These are phyloP conservation scores for Cicer chorassanicum DNA, from an alignment of 306 rosid species.

Conservation along the genomic window DNA sequence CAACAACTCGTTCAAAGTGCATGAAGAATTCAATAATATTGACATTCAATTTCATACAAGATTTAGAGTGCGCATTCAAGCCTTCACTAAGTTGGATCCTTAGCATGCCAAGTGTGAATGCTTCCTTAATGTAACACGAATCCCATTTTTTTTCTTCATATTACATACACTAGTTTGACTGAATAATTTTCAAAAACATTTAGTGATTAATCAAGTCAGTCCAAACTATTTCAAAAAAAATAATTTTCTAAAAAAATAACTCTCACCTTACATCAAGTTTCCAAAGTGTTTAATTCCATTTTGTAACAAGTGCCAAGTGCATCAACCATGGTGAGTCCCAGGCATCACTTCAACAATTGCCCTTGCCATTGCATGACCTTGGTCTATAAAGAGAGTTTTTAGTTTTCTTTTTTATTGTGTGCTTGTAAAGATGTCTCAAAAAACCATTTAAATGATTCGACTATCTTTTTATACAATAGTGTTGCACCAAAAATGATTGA, in stretches of 20 bases:
- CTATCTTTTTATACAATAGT: background rate
- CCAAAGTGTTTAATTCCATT: background rate
- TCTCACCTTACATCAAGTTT: too few relatives aligned
- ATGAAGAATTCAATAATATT: background rate
- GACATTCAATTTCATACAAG: background rate
- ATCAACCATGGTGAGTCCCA: background rate
- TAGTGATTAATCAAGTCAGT: background rate
- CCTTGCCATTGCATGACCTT: background rate
- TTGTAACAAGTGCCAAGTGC: background rate
- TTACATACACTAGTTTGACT: background rate
- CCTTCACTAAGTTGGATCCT: background rate
- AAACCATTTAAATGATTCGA: too few relatives aligned
- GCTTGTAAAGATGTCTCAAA: too few relatives aligned
- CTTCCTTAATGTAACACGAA: background rate
- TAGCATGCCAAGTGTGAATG: background rate
- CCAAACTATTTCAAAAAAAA: background rate
- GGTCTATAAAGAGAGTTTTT: background rate
- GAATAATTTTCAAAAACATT: background rate
- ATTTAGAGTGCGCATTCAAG: background rate
- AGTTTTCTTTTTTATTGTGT: too few relatives aligned
- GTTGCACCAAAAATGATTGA: background rate
- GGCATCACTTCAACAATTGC: background rate
- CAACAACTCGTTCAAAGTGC: background rate
- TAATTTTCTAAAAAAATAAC: too few relatives aligned
- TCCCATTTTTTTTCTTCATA: background rate